A percentile compares a stretch with the other conserved stretches of the same genome.
phyloP scores from a whole-genome alignment of 768 basidiomycete species.

The Lepiota venenata region DNA sequence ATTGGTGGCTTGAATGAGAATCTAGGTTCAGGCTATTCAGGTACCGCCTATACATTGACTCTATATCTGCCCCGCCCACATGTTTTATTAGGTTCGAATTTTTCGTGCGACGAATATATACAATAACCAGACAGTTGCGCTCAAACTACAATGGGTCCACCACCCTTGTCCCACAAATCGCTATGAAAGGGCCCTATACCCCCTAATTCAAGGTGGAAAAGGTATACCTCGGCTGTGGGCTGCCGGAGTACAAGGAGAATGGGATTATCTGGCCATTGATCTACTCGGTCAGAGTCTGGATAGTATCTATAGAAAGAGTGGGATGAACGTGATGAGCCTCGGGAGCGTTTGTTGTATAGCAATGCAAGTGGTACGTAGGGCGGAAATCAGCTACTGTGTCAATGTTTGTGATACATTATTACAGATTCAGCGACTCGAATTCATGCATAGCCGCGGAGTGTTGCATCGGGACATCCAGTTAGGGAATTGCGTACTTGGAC shows the following conservation, averaged over 20 bases:
- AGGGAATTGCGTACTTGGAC: slow-evolving; percentile 70
- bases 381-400: slow-evolving; percentile 2
- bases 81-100: slow-evolving; percentile 56
- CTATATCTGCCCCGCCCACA: not conserved
- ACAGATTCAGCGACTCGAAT: slow-evolving; percentile 69
- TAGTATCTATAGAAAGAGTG: slow-evolving; percentile 50
- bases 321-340: slow-evolving; percentile 60
- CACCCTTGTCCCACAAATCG: slow-evolving; percentile 76
- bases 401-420: slow-evolving; percentile 9
- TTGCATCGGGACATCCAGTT: slow-evolving; percentile 79
- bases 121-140: slow-evolving; percentile 57
- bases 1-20: slow-evolving; percentile 57
- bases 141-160: slow-evolving; percentile 69
- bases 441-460: slow-evolving; percentile 72
- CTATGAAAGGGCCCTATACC: slow-evolving; percentile 69
- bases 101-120: slow-evolving; percentile 59
- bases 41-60: slow-evolving; percentile 26
- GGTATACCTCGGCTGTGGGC: slow-evolving; percentile 77
- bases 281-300: slow-evolving; percentile 71
- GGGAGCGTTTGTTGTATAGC: slow-evolving; percentile 73
- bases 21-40: slow-evolving; percentile 74
- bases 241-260: slow-evolving; percentile 50
- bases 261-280: slow-evolving; percentile 77
- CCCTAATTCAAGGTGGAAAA: slow-evolving; percentile 62
- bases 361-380: slow-evolving; percentile 63